Base-by-base conservation (phyloP, 2,329 filamentous ascomycete genomes). In the Colletotrichum sp. region DNA sequence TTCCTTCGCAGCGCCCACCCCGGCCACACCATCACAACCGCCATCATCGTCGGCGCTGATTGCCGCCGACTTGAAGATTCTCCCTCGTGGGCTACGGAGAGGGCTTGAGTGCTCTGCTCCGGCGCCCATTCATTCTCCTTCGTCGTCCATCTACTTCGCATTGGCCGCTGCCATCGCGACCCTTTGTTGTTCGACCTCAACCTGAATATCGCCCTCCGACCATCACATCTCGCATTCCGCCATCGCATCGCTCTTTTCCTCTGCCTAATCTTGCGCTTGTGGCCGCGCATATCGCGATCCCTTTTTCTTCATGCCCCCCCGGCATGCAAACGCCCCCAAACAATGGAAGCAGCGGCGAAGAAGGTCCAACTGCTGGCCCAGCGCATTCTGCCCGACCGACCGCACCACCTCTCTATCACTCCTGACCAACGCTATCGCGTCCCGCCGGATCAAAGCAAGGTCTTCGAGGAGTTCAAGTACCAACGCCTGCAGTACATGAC, bases 311-410 rank as follows among this genome's bases (percentile, higher is more conserved):
- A 76, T 76, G 71, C 74, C 74, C 67, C 67, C 74, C 71, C 73
- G 77, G 77, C 74, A 78, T 78, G 77, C 77, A 64, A 78, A 73
- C 71, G 76, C 81, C 83, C 80, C 81, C 80, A 83, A 86, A 89
- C 85, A 84, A 92, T 92, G 90, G 90, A 91, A 87, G 89, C 87
- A 87, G 89, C 89, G 87, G 88, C 87, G 83, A 90, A 90, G 85
- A 88, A 86, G 85, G 87, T 90, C 84, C 84, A 90, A 83, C 86
- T 84, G 83, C 85, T 91, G 82, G 86, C 87, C 80, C 86, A 90
- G 85, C 85, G 85, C 81, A 86, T 89, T 78, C 83, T 91, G 78
- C 90, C 90, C 78, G 84, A 87, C 75, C 86, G 86, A 81, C 88
- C 89, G 77, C 88, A 92, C 81, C 88, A 90, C 78, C 86, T 92